Evolutionary conservation across 208 protist species (phyloP).

Genomic region (Strigomonas culicis): DNA sequence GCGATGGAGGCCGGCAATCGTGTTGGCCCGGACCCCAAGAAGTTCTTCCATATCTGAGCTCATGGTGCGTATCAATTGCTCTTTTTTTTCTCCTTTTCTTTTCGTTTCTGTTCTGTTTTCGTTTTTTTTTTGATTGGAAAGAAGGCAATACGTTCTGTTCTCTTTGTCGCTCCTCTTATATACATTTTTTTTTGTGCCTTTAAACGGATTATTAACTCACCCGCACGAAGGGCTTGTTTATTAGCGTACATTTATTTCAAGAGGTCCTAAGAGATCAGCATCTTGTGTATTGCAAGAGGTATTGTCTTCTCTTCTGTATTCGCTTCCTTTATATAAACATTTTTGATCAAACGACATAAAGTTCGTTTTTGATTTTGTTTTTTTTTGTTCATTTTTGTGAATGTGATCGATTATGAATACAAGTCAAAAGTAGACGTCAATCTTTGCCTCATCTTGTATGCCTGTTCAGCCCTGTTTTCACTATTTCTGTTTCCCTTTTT

Average conservation of each 20-base stretch:
- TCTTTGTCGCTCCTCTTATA: no score
- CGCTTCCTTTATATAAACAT: neutral
- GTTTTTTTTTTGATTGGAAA: neutral
- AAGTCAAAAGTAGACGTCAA: neutral
- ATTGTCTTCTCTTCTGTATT: neutral
- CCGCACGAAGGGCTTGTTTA: no score
- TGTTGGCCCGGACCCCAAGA: slow-evolving; percentile 14
- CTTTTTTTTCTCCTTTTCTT: slow-evolving; percentile 4
- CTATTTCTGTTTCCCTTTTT: slow-evolving; percentile 3
- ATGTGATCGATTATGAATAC: neutral
- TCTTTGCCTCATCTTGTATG: no score
- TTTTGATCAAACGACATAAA: neutral
- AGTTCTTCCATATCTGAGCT: neutral
- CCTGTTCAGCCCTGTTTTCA: neutral
- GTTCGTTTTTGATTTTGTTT: slow-evolving; percentile 10
- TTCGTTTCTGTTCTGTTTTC: neutral
- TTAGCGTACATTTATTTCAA: no score
- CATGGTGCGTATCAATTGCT: neutral
- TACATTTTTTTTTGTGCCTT: no score
- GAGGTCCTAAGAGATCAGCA: no score
- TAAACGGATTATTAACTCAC: no score
- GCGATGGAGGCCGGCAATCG: slow-evolving; percentile 30
- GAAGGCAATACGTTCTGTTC: neutral
- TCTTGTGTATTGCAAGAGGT: no score
- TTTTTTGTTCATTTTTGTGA: neutral